Percentiles rank a stretch among this genome's conserved stretches.
phyloP scores from a whole-genome alignment of 768 basidiomycete genomes.

The Mycena filopes region DNA sequence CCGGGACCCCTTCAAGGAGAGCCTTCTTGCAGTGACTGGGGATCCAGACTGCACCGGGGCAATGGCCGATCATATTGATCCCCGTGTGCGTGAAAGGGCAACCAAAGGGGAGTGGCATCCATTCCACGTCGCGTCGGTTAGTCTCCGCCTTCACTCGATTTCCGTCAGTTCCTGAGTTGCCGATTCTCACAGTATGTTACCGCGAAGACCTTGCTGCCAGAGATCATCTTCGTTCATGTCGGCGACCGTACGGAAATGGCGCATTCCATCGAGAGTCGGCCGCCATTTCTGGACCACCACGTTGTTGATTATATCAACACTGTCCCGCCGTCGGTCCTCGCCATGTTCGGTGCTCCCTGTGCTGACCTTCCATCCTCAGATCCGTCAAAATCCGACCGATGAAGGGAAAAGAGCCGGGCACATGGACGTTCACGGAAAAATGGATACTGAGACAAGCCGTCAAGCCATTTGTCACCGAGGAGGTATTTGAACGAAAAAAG shows the following conservation, averaged over 20 bases:
- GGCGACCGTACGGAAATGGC: conserved; percentile 30
- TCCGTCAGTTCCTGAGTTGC: background rate
- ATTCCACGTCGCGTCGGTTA: conserved; percentile 16
- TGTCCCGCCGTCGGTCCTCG: conserved; percentile 19
- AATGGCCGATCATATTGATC: conserved; percentile 10
- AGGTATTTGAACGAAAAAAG: conserved; percentile 8
- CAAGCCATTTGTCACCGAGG: conserved; percentile 29
- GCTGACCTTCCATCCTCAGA: background rate
- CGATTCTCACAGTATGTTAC: background rate
- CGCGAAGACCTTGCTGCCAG: conserved; percentile 7
- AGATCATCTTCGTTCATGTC: conserved; percentile 13
- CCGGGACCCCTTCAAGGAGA: conserved; percentile 3
- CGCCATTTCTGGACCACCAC: conserved; percentile 24
- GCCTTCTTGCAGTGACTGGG: conserved; percentile 4
- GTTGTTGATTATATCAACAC: conserved; percentile 14
- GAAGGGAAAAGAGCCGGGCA: background rate
- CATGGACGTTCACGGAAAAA: conserved; percentile 26
- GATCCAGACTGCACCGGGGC: conserved; percentile 9
- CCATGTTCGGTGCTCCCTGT: background rate
- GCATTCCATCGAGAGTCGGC: conserved; percentile 23
- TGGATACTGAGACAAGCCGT: conserved; percentile 30
- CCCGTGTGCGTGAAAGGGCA: conserved; percentile 14
- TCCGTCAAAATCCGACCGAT: conserved; percentile 4
- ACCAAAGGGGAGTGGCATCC: conserved; percentile 19
- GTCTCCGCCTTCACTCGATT: background rate